Evolutionary conservation across 1,139 yeast species (phyloP).

Genomic region (Candida sp.): DNA sequence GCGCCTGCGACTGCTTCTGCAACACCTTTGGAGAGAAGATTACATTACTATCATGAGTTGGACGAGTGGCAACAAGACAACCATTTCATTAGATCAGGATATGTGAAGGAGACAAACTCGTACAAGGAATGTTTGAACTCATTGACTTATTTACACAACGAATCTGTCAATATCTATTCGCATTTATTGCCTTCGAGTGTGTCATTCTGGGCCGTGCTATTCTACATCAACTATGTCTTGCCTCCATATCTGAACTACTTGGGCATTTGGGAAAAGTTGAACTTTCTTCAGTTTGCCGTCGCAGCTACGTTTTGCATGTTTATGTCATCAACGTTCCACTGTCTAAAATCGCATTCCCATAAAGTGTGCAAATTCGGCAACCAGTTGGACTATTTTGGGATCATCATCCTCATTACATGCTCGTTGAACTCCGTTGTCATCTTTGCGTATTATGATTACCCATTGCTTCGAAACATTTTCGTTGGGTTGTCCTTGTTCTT

Average conservation of each 20-base stretch:
- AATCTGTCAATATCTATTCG: conserved; percentile 80
- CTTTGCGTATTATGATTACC: conserved; percentile 66
- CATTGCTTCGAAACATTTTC: conserved; percentile 44
- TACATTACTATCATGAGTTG: conserved; percentile 43
- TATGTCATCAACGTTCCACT: conserved; percentile 79
- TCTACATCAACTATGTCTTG: conserved; percentile 29
- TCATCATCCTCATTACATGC: conserved; percentile 73
- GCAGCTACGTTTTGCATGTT: conserved; percentile 60
- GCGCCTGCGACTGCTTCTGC: not conserved
- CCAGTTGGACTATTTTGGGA: conserved; percentile 87
- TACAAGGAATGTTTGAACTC: conserved; percentile 55
- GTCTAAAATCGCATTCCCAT: conserved; percentile 76
- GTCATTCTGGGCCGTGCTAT: conserved; percentile 29
- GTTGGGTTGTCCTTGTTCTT: conserved; percentile 52
- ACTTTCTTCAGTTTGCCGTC: conserved; percentile 42
- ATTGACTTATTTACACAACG: conserved; percentile 78
- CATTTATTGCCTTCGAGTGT: conserved; percentile 73
- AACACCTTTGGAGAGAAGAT: conserved; percentile 10
- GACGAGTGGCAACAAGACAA: conserved; percentile 92
- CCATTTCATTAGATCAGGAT: conserved; percentile 74
- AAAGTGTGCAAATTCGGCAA: conserved; percentile 68
- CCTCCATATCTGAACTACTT: conserved; percentile 44
- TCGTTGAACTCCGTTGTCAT: conserved; percentile 75
- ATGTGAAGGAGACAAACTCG: conserved; percentile 72
- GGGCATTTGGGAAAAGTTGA: conserved; percentile 45